Percentiles rank a stretch among this genome's conserved stretches.
These are phyloP conservation scores for Talaromyces nanjingensis DNA, from an alignment of 495 filamentous ascomycete genomes.

Conservation along the genomic window DNA sequence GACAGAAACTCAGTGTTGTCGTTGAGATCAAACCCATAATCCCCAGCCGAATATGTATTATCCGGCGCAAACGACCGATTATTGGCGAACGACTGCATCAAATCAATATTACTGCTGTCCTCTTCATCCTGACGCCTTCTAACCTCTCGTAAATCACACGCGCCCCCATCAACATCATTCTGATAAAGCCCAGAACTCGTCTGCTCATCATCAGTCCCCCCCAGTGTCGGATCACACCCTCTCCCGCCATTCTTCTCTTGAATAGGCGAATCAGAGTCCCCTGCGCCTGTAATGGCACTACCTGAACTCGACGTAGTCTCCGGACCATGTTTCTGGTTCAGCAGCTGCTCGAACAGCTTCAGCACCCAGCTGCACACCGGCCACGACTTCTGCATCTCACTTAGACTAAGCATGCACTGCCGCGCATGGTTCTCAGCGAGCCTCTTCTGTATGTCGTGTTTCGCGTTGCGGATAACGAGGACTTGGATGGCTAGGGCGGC, in stretches of 20 bases:
- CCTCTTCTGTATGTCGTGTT: slow-evolving; percentile 3
- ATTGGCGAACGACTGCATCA: not conserved
- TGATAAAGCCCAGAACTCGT: too few species aligned
- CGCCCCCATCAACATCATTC: too few species aligned
- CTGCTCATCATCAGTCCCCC: too few species aligned
- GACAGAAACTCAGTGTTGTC: slow-evolving; percentile 8
- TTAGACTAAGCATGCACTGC: slow-evolving; percentile 16
- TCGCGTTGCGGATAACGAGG: slow-evolving; percentile 3
- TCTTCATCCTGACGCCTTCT: too few species aligned
- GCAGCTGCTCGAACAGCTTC: slow-evolving; percentile 1
- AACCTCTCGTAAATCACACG: too few species aligned
- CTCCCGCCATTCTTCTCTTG: too few species aligned
- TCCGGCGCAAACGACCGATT: not conserved
- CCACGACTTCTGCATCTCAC: slow-evolving; percentile 15
- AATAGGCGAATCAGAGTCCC: not conserved
- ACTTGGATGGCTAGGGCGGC: slow-evolving; percentile 5
- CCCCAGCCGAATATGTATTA: not conserved
- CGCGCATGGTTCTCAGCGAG: slow-evolving; percentile 17
- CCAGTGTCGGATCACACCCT: too few species aligned
- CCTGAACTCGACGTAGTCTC: not conserved
- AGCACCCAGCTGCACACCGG: slow-evolving; percentile 15
- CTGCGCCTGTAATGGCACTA: not conserved
- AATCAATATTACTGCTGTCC: not conserved
- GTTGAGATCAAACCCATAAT: not conserved
- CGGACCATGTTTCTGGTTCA: not conserved